Evolutionary conservation across 352 stramenopile genomes (phyloP).

Genomic region (Globisporangium mamillatum): DNA sequence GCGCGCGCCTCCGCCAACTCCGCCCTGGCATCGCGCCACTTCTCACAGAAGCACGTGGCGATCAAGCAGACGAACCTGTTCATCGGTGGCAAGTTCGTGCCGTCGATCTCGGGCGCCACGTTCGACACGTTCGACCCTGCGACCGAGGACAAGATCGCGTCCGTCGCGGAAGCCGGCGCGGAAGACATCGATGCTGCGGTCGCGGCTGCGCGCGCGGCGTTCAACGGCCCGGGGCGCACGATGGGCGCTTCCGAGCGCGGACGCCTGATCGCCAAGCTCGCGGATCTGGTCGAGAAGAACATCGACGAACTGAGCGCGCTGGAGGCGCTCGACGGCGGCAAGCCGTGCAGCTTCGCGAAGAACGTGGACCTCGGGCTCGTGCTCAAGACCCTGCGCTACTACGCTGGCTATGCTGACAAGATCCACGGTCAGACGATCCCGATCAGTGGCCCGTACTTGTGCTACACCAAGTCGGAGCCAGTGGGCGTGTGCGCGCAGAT

Average conservation of each 20-base stretch:
- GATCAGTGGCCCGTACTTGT: constrained; percentile 41
- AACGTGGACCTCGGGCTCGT: constrained; percentile 79
- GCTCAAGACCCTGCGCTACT: constrained; percentile 90
- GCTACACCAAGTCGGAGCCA: constrained; percentile 64
- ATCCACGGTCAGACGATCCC: constrained; percentile 72
- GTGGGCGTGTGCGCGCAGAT: constrained; percentile 89
- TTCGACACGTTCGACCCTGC: constrained; percentile 84
- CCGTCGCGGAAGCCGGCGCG: constrained; percentile 52
- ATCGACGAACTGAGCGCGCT: constrained; percentile 65
- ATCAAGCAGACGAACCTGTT: constrained; percentile 71
- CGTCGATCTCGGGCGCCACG: constrained; percentile 53
- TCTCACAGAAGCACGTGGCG: constrained; percentile 28
- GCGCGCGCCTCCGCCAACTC: constrained; percentile 19
- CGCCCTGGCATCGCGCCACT: constrained; percentile 27
- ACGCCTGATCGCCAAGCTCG: constrained; percentile 34
- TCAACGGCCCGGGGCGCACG: constrained; percentile 67
- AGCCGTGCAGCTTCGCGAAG: constrained; percentile 83
- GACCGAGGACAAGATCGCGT: constrained; percentile 74
- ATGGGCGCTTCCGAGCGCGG: constrained; percentile 40
- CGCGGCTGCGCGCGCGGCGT: constrained; percentile 56
- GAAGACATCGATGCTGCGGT: constrained; percentile 81
- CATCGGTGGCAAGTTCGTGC: constrained; percentile 86
- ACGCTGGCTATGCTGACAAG: constrained; percentile 88
- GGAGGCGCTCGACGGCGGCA: constrained; percentile 94
- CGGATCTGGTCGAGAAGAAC: constrained; percentile 53